phyloP scores from a whole-genome alignment of 2,329 filamentous ascomycete species.

The Sporothrix pallida region DNA sequence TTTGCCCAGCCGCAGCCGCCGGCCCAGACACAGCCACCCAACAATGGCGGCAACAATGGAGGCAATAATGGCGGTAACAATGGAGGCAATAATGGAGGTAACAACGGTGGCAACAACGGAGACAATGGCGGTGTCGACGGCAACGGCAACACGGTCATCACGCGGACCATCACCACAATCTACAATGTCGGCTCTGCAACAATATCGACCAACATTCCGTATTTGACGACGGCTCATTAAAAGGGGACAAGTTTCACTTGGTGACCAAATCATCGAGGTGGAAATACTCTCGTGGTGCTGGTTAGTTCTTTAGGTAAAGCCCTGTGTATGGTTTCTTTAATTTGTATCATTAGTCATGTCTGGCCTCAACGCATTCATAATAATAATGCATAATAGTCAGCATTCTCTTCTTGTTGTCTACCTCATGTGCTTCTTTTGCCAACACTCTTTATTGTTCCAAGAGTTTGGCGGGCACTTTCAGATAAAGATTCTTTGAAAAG shows the following conservation, averaged over 20 bases:
- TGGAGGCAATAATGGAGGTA: background rate
- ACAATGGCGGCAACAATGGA: background rate
- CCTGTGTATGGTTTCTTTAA: background rate
- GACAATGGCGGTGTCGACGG: background rate
- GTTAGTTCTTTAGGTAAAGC: background rate
- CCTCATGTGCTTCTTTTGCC: background rate
- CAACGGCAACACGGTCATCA: constrained; percentile 29
- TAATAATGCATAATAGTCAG: background rate
- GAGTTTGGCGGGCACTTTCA: too few species aligned
- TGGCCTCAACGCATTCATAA: background rate
- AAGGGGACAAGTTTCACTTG: background rate
- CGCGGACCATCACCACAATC: constrained; percentile 33
- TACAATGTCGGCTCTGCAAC: constrained; percentile 30
- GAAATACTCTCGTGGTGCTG: too few species aligned
- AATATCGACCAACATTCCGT: constrained; percentile 13
- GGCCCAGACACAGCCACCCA: background rate
- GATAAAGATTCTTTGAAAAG: too few species aligned
- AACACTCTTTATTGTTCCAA: too few species aligned
- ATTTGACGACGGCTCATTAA: constrained; percentile 5
- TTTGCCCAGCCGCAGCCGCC: constrained; percentile 8
- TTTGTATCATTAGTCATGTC: too few species aligned
- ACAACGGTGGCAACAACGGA: background rate
- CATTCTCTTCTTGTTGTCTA: background rate
- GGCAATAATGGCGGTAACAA: background rate
- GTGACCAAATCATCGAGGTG: too few species aligned